Evolutionary conservation across 768 basidiomycete species (phyloP).

Genomic region (Phylloporus rhodoxanthus): DNA sequence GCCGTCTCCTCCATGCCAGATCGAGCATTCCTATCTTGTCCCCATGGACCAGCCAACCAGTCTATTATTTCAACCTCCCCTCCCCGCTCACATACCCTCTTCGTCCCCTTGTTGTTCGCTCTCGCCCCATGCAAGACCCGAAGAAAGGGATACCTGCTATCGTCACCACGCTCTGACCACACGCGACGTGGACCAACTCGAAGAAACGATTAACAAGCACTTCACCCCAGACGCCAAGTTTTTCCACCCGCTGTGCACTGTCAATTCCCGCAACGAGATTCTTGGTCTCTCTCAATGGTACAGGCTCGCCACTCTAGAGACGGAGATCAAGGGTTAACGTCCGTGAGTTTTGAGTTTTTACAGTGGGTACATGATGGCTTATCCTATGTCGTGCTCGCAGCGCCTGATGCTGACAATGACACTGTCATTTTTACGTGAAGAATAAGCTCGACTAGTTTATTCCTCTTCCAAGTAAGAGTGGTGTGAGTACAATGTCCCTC

Average conservation of each 20-base stretch:
- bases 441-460: too few relatives aligned
- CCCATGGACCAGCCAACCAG: not conserved
- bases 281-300: constrained; percentile 63
- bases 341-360: constrained; percentile 31
- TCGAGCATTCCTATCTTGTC: not conserved
- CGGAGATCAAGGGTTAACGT: constrained; percentile 36
- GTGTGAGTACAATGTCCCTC: constrained; percentile 33
- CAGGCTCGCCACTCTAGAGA: constrained; percentile 52
- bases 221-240: constrained; percentile 52
- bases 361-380: not conserved
- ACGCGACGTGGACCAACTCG: constrained; percentile 44
- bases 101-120: not conserved
- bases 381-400: too few relatives aligned
- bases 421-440: too few relatives aligned
- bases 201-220: constrained; percentile 42
- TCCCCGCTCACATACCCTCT: not conserved
- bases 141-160: constrained; percentile 43
- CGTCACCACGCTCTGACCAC: constrained; percentile 44
- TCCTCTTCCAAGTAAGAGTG: constrained; percentile 27
- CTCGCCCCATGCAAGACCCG: constrained; percentile 48
- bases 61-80: not conserved
- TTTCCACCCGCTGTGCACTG: constrained; percentile 52
- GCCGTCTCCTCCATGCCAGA: not conserved
- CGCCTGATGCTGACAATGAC: too few relatives aligned
- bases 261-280: constrained; percentile 49